phyloP scores from a whole-genome alignment of 495 filamentous ascomycete genomes.

The Talaromyces borbonicus region DNA sequence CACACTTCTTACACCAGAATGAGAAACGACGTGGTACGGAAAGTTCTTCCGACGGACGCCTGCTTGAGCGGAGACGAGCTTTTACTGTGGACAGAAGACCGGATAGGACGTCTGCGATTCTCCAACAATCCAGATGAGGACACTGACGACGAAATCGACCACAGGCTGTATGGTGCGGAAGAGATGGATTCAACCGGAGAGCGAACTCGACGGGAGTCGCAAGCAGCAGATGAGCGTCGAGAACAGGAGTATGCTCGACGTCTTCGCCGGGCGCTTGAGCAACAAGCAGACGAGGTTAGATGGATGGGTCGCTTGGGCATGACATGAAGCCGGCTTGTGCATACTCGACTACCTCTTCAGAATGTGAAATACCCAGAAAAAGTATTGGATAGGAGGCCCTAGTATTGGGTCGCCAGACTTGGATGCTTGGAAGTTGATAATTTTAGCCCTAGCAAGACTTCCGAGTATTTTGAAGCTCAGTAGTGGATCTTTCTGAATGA shows the following conservation, averaged over 20 bases:
- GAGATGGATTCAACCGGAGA: slow-evolving; percentile 27
- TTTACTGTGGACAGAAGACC: slow-evolving; percentile 73
- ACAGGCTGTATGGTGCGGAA: slow-evolving; percentile 23
- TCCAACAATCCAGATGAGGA: slow-evolving; percentile 39
- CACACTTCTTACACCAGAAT: neutral
- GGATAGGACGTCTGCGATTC: slow-evolving; percentile 60
- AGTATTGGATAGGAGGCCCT: too few species aligned
- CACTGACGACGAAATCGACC: slow-evolving; percentile 40
- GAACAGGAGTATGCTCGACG: slow-evolving; percentile 52
- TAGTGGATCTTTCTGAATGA: too few species aligned
- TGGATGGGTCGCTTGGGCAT: slow-evolving; percentile 64
- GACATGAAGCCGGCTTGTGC: too few species aligned
- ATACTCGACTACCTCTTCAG: too few species aligned
- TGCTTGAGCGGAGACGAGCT: slow-evolving; percentile 49
- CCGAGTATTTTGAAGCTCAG: too few species aligned
- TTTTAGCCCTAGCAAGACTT: too few species aligned
- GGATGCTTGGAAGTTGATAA: too few species aligned
- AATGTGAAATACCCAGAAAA: too few species aligned
- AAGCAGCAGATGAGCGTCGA: slow-evolving; percentile 23
- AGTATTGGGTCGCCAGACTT: too few species aligned
- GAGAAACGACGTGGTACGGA: slow-evolving; percentile 48
- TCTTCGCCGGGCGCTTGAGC: slow-evolving; percentile 67
- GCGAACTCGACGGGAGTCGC: slow-evolving; percentile 31
- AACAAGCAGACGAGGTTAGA: slow-evolving; percentile 73
- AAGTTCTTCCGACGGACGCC: slow-evolving; percentile 53